phyloP scores from a whole-genome alignment of 148 eudicot genomes.

The Chenopodium album region DNA sequence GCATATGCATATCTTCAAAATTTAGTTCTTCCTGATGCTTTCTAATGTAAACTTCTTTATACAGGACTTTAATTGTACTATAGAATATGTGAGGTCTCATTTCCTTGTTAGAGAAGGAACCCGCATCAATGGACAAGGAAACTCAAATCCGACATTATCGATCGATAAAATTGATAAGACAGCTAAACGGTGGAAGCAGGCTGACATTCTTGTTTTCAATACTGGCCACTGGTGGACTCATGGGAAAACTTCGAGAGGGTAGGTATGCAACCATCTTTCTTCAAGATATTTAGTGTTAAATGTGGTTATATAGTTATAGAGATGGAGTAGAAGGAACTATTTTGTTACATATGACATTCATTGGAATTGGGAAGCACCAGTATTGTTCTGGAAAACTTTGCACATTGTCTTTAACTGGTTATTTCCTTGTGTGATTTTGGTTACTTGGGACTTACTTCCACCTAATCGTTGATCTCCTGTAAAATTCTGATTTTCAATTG shows the following conservation, averaged over 20 bases:
- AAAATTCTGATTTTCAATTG: background rate
- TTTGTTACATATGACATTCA: background rate
- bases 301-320: background rate
- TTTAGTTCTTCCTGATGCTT: background rate
- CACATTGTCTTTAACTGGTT: background rate
- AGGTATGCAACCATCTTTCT: conserved; percentile 34
- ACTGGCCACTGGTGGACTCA: conserved; percentile 99
- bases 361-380: background rate
- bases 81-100: conserved; percentile 82
- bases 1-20: background rate
- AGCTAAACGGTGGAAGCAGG: conserved; percentile 67
- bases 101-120: conserved; percentile 88
- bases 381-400: background rate
- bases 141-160: conserved; percentile 79
- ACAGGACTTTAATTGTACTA: conserved; percentile 86
- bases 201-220: conserved; percentile 90
- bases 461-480: background rate
- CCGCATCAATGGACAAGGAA: conserved; percentile 65
- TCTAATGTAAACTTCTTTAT: conserved; percentile 2
- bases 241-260: conserved; percentile 96
- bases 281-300: background rate
- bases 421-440: background rate
- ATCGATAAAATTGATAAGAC: conserved; percentile 81
- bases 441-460: background rate
- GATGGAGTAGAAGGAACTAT: background rate